A percentile compares a stretch with the other conserved stretches of the same genome.
phyloP scores from a whole-genome alignment of 768 basidiomycete species.

The Hygrocybe punicea region DNA sequence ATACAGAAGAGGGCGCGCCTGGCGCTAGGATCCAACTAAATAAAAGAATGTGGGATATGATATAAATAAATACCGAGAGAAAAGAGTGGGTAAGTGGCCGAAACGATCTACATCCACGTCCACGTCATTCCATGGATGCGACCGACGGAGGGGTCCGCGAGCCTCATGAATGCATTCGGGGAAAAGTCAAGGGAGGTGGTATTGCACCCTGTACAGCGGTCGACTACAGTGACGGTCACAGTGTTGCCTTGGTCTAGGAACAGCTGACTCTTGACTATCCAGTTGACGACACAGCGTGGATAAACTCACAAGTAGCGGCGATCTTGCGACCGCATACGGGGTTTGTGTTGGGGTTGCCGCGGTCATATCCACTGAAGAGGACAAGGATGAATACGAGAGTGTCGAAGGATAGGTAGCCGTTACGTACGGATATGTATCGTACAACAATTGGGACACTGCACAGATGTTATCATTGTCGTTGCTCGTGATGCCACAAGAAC shows the following conservation, averaged over 20 bases:
- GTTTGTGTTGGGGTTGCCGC: slow-evolving; percentile 68
- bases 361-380: slow-evolving; percentile 47
- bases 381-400: slow-evolving; percentile 1
- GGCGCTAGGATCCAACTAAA: neutral
- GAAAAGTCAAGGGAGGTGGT: slow-evolving; percentile 59
- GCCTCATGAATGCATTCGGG: slow-evolving; percentile 48
- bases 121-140: slow-evolving; percentile 52
- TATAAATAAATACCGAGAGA: neutral
- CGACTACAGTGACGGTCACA: slow-evolving; percentile 50
- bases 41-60: neutral
- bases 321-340: slow-evolving; percentile 61
- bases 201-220: slow-evolving; percentile 60
- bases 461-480: slow-evolving; percentile 49
- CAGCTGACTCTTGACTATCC: neutral
- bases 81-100: neutral
- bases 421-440: slow-evolving; percentile 59
- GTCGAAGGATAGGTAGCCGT: neutral
- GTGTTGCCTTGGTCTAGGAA: slow-evolving; percentile 49
- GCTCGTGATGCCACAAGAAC: slow-evolving; percentile 62
- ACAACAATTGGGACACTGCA: slow-evolving; percentile 55
- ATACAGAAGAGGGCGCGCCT: neutral
- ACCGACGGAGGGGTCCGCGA: slow-evolving; percentile 47
- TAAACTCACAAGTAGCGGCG: slow-evolving; percentile 46
- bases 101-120: slow-evolving; percentile 41
- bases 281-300: neutral